Conservation (phyloP, 2,329 filamentous ascomycete genomes). For the Apiospora pterosperma region DNA sequence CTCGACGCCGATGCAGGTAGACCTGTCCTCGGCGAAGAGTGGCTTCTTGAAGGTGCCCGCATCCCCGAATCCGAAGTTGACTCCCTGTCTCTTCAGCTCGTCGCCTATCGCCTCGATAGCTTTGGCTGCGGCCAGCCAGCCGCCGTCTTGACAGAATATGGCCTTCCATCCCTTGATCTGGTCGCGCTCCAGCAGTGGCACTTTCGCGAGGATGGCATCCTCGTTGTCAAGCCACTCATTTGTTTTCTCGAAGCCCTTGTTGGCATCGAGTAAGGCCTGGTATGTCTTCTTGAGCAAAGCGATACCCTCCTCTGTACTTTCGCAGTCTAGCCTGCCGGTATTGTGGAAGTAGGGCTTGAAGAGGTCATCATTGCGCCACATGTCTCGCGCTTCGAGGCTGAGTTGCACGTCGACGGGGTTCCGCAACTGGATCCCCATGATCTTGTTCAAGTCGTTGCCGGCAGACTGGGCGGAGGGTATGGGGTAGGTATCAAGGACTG, state of each 20-base stretch:
- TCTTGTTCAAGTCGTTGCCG: slow-evolving; percentile 45
- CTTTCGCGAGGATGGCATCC: slow-evolving; percentile 38
- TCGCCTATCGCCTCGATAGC: slow-evolving; percentile 43
- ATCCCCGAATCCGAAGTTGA: slow-evolving; percentile 38
- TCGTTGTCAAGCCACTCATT: slow-evolving; percentile 40
- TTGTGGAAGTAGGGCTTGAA: slow-evolving; percentile 42
- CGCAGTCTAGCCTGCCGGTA: slow-evolving; percentile 36
- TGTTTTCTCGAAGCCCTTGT: slow-evolving; percentile 30
- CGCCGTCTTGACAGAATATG: slow-evolving; percentile 38
- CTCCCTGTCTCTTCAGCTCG: slow-evolving; percentile 32
- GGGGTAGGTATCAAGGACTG: slow-evolving; percentile 41
- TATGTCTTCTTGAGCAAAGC: slow-evolving; percentile 29
- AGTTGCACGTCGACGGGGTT: slow-evolving; percentile 28
- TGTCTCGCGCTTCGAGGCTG: slow-evolving; percentile 28
- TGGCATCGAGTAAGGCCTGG: slow-evolving; percentile 27
- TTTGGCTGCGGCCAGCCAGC: slow-evolving; percentile 44
- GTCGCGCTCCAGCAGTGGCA: slow-evolving; percentile 34
- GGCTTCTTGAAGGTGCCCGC: slow-evolving; percentile 42
- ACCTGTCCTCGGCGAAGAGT: slow-evolving; percentile 30
- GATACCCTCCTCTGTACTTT: slow-evolving; percentile 29
- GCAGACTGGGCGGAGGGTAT: slow-evolving; percentile 45
- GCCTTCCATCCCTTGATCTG: slow-evolving; percentile 45
- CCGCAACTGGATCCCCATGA: slow-evolving; percentile 35
- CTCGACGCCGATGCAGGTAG: slow-evolving; percentile 36
- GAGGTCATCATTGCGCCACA: slow-evolving; percentile 40